A percentile compares a stretch with the other conserved stretches of the same genome.
These are phyloP conservation scores for Pontederia paniculata DNA, from an alignment of 176 grass and related monocot genomes.

Conservation along the genomic window DNA sequence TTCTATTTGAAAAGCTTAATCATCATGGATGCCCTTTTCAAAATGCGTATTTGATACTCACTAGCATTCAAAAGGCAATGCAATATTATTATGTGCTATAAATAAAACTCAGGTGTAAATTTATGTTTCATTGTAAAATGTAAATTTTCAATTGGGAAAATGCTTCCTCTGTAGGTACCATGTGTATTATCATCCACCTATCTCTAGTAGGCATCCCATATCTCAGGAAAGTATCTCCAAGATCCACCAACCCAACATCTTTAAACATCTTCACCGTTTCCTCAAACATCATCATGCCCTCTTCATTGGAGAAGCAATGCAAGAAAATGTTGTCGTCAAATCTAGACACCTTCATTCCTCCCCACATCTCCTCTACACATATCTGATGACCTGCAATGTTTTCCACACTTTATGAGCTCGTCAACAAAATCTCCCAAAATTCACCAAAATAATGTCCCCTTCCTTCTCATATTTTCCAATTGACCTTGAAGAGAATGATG, in stretches of 20 bases:
- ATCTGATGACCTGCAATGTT: constrained; percentile 61
- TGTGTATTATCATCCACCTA: constrained; percentile 25
- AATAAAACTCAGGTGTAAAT: too few species aligned
- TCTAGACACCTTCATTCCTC: constrained; percentile 51
- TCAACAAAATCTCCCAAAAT: constrained; percentile 74
- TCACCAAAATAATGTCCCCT: constrained; percentile 55
- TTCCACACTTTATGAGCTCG: constrained; percentile 63
- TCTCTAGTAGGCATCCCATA: constrained; percentile 80
- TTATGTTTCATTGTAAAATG: too few species aligned
- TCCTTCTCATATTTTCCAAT: constrained; percentile 59
- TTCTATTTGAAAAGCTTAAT: too few species aligned
- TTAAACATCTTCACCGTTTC: constrained; percentile 42
- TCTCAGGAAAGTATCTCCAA: constrained; percentile 52
- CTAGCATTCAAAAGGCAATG: too few species aligned
- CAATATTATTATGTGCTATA: too few species aligned
- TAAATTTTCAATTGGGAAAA: too few species aligned
- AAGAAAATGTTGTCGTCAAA: constrained; percentile 83
- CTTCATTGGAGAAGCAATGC: constrained; percentile 57
- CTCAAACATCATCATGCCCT: constrained; percentile 52
- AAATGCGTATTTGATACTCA: too few species aligned
- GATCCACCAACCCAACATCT: constrained; percentile 47
- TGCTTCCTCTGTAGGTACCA: neutral
- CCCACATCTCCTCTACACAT: constrained; percentile 64
- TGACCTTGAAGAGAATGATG: constrained; percentile 85
- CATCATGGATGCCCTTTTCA: too few species aligned